A percentile compares a stretch with the other conserved stretches of the same genome.
Conservation (phyloP, 139 green algal genomes). For the Chlorella sp. region DNA sequence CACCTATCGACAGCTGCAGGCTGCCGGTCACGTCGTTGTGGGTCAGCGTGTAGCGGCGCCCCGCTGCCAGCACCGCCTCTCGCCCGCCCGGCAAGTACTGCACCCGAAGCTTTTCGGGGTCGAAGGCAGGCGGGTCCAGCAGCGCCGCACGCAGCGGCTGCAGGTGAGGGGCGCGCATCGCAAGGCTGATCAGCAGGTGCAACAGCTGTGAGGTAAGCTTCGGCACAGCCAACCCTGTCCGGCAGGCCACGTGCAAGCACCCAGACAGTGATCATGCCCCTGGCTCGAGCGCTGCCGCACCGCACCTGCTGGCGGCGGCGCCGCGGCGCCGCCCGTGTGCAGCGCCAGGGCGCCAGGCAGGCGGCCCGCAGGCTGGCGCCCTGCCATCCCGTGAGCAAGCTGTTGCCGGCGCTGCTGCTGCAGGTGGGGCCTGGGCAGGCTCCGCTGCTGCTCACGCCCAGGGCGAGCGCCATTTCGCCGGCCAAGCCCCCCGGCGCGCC, state of each 20-base stretch:
- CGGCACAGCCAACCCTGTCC: too few species aligned
- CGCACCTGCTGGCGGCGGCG: too few species aligned
- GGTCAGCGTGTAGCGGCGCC: constrained; percentile 89
- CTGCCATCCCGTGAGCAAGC: too few species aligned
- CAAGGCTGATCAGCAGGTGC: not conserved
- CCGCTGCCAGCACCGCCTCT: not conserved
- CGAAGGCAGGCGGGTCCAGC: constrained; percentile 76
- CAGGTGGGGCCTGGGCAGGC: too few species aligned
- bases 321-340: too few species aligned
- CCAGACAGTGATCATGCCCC: not conserved
- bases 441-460: too few species aligned
- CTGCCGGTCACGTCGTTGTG: constrained; percentile 93
- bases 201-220: not conserved
- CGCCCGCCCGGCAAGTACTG: constrained; percentile 48
- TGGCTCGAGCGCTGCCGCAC: not conserved
- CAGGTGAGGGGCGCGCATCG: not conserved
- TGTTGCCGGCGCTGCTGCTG: too few species aligned
- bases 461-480: too few species aligned
- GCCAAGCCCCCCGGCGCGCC: too few species aligned
- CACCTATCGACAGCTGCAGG: constrained; percentile 77
- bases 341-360: too few species aligned
- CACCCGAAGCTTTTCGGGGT: constrained; percentile 73
- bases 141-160: constrained; percentile 49
- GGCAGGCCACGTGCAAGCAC: not conserved
- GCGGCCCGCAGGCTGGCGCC: too few species aligned